Evolutionary conservation across 1,284 basidiomycete genomes (phyloP).

Genomic region (Porogramme epimiltina): DNA sequence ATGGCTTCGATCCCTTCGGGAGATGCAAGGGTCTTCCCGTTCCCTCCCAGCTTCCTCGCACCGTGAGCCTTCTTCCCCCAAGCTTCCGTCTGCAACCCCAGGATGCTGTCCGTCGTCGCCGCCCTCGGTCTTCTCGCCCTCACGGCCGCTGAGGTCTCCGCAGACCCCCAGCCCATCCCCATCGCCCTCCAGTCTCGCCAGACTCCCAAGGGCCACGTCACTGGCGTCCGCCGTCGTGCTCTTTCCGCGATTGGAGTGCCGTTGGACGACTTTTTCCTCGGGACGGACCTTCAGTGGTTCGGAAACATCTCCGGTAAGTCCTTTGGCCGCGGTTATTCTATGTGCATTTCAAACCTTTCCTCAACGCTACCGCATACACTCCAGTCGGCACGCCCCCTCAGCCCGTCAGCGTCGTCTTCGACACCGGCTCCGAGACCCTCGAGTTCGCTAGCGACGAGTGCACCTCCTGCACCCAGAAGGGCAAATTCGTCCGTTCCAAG

Average conservation of each 20-base stretch:
- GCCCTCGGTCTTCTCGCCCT: conserved; percentile 15
- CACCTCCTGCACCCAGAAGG: conserved; percentile 44
- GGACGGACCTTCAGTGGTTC: conserved; percentile 61
- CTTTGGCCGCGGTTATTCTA: not conserved
- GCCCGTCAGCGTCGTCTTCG: conserved; percentile 52
- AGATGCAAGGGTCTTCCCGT: not conserved
- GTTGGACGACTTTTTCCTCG: conserved; percentile 53
- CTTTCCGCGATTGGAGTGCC: conserved; percentile 36
- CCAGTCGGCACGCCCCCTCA: conserved; percentile 52
- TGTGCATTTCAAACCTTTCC: not conserved
- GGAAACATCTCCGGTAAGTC: conserved; percentile 41
- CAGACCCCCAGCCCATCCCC: conserved; percentile 7
- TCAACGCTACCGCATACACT: not conserved
- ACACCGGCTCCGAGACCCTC: conserved; percentile 50
- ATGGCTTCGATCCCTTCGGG: not conserved
- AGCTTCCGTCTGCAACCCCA: not conserved
- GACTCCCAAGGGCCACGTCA: conserved; percentile 16
- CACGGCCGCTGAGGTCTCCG: conserved; percentile 11
- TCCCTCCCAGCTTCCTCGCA: not conserved
- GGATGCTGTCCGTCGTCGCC: conserved; percentile 13
- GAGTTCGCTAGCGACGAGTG: conserved; percentile 55
- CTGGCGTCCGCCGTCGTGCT: conserved; percentile 15
- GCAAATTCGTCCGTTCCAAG: conserved; percentile 47
- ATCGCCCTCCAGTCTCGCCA: conserved; percentile 42
- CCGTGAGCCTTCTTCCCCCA: not conserved